Base-by-base conservation (phyloP, 2,329 filamentous ascomycete genomes). In the Pestalotiopsis sp. region DNA sequence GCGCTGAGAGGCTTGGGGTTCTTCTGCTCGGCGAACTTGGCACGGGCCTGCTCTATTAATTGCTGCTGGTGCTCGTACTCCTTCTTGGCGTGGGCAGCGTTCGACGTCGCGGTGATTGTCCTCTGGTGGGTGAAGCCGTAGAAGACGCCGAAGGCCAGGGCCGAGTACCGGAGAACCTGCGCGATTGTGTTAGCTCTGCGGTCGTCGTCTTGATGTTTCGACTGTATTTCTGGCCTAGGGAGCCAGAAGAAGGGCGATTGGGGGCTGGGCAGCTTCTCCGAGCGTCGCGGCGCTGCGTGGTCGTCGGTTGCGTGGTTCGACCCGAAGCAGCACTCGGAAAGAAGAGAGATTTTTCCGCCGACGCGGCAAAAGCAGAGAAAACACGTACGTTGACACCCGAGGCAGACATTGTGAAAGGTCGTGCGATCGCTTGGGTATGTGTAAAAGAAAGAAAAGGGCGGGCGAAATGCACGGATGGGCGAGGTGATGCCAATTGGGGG, bases 81-180 rank as follows among this genome's bases (percentile, higher is more conserved):
- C 80, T 90, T 90, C 83, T 97, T 85, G 77, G 89, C 88, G 76
- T 91, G 89, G 75, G 90, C 86, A 71, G 88, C 83, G 84, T 91
- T 92, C 79, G 94, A 90, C 77, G 88, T 83, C 68, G 92, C 83
- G 75, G 85, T 91, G 82, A 99, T 92, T 72, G 90, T 88, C 79
- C 92, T 87, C 86, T 99, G 96, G 87, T 97, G 95, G 83, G 91
- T 93, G 86, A 97, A 90, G 82, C 96, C 96, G 87, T 99, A 99
- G 85, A 97, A 91, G 80, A 98, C 86, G 81, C 96, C 96, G 78
- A 94, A 87, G 79, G 91, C 93, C 75, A 99, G 93, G 80, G 95
- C 95, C 80, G 94, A 95, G 89, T 95, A 99, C 85, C 96, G 95
- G 83, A 98, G 90, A 83, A 99, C 95, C 96, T 99, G 27, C 23